Evolutionary conservation across 306 rosid genomes (phyloP).

Genomic region (Phaseolus lunatus): DNA sequence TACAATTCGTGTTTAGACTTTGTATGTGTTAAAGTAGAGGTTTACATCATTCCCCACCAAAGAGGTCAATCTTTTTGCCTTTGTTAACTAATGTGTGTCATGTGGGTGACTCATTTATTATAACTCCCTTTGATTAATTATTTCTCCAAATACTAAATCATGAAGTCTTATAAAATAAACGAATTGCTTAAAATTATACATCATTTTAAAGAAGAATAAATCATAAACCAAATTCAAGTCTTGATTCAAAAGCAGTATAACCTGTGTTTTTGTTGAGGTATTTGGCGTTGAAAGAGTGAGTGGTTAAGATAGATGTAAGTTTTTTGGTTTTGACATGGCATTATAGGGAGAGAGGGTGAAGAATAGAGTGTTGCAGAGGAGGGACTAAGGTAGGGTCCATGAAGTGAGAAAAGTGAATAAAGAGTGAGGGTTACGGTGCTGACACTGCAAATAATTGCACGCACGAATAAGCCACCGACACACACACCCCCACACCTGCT

Average conservation of each 20-base stretch:
- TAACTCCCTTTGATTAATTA: background rate
- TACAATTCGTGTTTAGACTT: background rate
- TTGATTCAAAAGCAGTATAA: no score
- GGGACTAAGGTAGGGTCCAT: slow-evolving; percentile 41
- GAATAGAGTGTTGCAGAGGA: slow-evolving; percentile 22
- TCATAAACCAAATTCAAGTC: no score
- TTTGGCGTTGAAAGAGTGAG: no score
- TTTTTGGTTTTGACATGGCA: background rate
- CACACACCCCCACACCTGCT: slow-evolving; percentile 22
- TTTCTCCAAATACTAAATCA: no score
- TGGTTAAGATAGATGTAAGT: background rate
- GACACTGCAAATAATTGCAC: slow-evolving; percentile 54
- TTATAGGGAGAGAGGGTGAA: slow-evolving; percentile 7
- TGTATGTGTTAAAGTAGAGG: background rate
- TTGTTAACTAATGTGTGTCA: background rate
- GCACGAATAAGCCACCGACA: slow-evolving; percentile 61
- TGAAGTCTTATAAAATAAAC: no score
- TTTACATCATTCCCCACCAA: background rate
- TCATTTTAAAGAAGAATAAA: no score
- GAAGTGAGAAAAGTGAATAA: slow-evolving; percentile 37
- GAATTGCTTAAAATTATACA: no score
- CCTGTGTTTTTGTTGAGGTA: no score
- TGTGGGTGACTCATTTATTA: background rate
- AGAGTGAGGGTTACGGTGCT: slow-evolving; percentile 46
- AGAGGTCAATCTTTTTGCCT: background rate